A percentile compares a stretch with the other conserved stretches of the same genome.
Evolutionary conservation across 306 rosid species (phyloP).

Genomic region (Sphenostylis stenocarpa): DNA sequence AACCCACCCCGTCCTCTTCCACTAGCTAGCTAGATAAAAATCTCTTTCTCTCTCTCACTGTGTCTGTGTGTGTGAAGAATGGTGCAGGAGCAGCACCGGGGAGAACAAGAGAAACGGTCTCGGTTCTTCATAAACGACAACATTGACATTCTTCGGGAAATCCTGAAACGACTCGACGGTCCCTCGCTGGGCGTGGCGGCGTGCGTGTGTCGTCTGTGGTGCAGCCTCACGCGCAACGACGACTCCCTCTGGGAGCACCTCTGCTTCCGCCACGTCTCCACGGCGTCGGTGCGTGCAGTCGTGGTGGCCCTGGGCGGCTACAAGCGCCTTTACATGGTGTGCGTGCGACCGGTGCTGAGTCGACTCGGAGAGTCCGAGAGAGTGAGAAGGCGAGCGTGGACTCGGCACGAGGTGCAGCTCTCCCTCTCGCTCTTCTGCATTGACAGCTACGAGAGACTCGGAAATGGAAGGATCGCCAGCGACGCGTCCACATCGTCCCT

Average conservation of each 20-base stretch:
- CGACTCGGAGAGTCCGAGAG: conserved; percentile 70
- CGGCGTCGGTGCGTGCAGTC: conserved; percentile 55
- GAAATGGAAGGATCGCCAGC: conserved; percentile 32
- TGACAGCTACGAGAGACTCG: conserved; percentile 50
- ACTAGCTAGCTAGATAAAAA: not conserved
- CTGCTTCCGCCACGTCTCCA: conserved; percentile 74
- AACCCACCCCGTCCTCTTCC: not conserved
- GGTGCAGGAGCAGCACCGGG: conserved; percentile 35
- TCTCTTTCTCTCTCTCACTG: not conserved
- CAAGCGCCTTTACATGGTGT: conserved; percentile 78
- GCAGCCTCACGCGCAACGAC: conserved; percentile 61
- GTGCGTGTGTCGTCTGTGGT: conserved; percentile 91
- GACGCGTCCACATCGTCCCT: conserved; percentile 56
- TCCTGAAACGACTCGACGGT: conserved; percentile 89
- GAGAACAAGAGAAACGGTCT: conserved; percentile 40
- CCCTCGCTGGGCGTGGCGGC: conserved; percentile 82
- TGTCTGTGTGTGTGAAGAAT: not conserved
- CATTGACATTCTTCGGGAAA: conserved; percentile 76
- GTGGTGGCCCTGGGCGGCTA: conserved; percentile 91
- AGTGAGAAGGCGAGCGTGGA: conserved; percentile 55
- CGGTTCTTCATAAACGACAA: conserved; percentile 84
- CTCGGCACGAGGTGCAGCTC: conserved; percentile 76
- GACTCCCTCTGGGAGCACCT: conserved; percentile 93
- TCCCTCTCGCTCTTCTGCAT: conserved; percentile 86
- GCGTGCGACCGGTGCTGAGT: conserved; percentile 77